Percentiles rank a stretch among this genome's conserved stretches.
Conservation (phyloP, 2,329 filamentous ascomycete species). For the Passalora sequoiae region DNA sequence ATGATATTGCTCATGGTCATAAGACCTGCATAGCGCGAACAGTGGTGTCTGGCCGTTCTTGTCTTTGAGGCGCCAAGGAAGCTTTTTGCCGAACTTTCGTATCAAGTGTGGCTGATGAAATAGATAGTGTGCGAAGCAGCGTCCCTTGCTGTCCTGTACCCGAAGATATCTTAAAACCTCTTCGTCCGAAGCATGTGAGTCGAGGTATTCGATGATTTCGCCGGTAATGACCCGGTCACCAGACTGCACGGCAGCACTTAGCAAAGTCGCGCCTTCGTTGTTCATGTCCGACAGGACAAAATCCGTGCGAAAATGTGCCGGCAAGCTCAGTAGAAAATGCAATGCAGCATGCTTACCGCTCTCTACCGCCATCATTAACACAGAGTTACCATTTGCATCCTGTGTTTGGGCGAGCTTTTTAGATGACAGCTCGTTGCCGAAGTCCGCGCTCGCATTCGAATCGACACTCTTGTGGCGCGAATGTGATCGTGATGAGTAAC, state of each 20-base stretch:
- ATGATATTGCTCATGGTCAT: constrained; percentile 83
- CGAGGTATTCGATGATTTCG: constrained; percentile 66
- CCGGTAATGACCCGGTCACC: constrained; percentile 71
- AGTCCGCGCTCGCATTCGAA: constrained; percentile 55
- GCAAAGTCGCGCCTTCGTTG: constrained; percentile 79
- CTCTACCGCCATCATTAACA: constrained; percentile 56
- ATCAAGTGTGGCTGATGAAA: constrained; percentile 87
- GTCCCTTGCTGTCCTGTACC: constrained; percentile 74
- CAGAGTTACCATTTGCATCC: constrained; percentile 67
- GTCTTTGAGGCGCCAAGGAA: constrained; percentile 87
- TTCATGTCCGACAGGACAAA: constrained; percentile 76
- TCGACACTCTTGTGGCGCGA: constrained; percentile 75
- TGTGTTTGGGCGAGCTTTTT: constrained; percentile 70
- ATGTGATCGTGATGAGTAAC: constrained; percentile 63
- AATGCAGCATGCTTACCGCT: constrained; percentile 65
- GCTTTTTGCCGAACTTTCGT: constrained; percentile 63
- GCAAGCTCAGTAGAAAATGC: constrained; percentile 70
- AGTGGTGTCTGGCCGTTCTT: constrained; percentile 97
- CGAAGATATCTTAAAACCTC: constrained; percentile 64
- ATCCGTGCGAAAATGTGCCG: constrained; percentile 68
- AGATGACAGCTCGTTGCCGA: constrained; percentile 71
- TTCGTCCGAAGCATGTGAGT: constrained; percentile 49
- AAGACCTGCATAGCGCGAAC: constrained; percentile 90
- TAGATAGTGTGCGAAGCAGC: constrained; percentile 90
- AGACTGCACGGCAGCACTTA: constrained; percentile 86